Conservation (phyloP, 768 basidiomycete species). For the Coprinopsis marcescibilis region DNA sequence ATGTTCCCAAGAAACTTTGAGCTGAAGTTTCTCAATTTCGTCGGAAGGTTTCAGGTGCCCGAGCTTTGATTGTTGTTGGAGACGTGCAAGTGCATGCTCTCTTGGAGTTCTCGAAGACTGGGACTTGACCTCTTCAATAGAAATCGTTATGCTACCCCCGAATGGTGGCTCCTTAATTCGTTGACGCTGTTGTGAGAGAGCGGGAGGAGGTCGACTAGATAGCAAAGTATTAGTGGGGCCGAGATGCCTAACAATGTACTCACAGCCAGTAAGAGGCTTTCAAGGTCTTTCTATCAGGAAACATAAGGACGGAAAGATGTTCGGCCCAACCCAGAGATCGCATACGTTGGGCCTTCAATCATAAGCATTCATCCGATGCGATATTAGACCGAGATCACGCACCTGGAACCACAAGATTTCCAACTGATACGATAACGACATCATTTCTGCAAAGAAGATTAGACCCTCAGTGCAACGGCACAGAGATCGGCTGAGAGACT, state of each 20-base stretch:
- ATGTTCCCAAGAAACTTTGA: slow-evolving; percentile 77
- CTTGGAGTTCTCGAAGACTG: slow-evolving; percentile 48
- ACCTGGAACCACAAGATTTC: slow-evolving; percentile 82
- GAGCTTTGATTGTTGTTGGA: slow-evolving; percentile 63
- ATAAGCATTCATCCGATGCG: no score
- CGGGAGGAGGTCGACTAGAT: slow-evolving; percentile 8
- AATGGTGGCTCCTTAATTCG: slow-evolving; percentile 47
- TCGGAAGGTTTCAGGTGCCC: slow-evolving; percentile 57
- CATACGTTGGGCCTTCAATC: slow-evolving; percentile 76
- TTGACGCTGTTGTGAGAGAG: slow-evolving; percentile 22
- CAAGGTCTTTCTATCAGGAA: slow-evolving; percentile 60
- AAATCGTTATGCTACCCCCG: slow-evolving; percentile 71
- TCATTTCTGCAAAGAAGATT: slow-evolving; percentile 55
- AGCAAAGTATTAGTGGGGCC: not conserved
- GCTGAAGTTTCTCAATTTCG: slow-evolving; percentile 62
- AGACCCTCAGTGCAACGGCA: slow-evolving; percentile 4
- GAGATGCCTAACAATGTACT: slow-evolving; percentile 17
- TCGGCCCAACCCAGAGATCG: slow-evolving; percentile 84
- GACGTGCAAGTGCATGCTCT: slow-evolving; percentile 49
- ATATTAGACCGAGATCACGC: no score
- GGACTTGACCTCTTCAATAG: slow-evolving; percentile 49
- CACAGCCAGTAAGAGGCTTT: slow-evolving; percentile 87
- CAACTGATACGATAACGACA: slow-evolving; percentile 88
- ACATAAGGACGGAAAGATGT: slow-evolving; percentile 66
- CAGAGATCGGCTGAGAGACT: slow-evolving; percentile 21